Percentiles rank a stretch among this genome's conserved stretches.
Conservation (phyloP, 148 eudicot species). For the Rhododendron griersonianum region DNA sequence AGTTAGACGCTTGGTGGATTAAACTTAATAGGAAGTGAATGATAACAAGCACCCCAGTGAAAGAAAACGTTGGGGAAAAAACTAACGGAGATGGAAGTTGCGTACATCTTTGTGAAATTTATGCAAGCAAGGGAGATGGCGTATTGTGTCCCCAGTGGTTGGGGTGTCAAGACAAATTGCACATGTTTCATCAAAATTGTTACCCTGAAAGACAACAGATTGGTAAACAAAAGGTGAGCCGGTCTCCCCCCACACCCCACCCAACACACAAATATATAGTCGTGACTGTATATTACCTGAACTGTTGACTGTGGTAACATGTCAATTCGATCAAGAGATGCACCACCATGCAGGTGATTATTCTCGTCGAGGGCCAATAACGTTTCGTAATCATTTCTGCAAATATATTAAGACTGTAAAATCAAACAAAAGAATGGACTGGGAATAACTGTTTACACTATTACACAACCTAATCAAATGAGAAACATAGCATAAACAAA, state of each 20-base stretch:
- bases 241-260: not conserved
- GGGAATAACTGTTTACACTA: not conserved
- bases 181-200: conserved; percentile 55
- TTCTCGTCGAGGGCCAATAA: conserved; percentile 92
- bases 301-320: conserved; percentile 72
- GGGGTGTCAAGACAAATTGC: conserved; percentile 92
- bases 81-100: not conserved
- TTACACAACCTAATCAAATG: not conserved
- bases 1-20: not conserved
- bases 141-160: conserved; percentile 66
- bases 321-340: conserved; percentile 53
- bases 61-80: not conserved
- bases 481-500: not conserved
- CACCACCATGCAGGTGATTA: conserved; percentile 75
- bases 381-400: conserved; percentile 86
- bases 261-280: not conserved
- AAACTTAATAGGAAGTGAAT: not conserved
- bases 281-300: conserved; percentile 36
- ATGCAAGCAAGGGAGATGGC: conserved; percentile 98
- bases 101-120: conserved; percentile 95
- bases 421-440: not conserved
- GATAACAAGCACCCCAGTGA: not conserved
- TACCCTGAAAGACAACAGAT: conserved; percentile 42
- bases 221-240: conserved; percentile 1
- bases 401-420: not conserved